Evolutionary conservation across 768 basidiomycete species (phyloP).

Genomic region (Auricularia heimuer): DNA sequence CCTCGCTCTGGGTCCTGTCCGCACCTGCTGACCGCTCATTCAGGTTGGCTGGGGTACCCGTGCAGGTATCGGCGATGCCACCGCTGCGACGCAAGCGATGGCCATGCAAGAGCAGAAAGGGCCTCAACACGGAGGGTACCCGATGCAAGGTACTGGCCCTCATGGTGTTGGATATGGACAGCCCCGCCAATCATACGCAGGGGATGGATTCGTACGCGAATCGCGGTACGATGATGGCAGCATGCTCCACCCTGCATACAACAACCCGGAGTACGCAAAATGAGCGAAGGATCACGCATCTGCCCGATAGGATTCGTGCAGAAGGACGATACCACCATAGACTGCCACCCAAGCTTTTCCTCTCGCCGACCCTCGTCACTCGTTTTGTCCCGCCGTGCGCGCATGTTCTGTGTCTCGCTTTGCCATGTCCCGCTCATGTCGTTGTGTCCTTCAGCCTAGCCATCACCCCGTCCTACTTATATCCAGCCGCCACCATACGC

Average conservation of each 20-base stretch:
- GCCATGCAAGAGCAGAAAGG: slow-evolving; percentile 16
- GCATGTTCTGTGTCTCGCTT: neutral
- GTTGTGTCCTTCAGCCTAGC: neutral
- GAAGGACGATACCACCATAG: neutral
- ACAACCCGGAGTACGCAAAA: slow-evolving; percentile 1
- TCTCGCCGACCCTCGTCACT: neutral
- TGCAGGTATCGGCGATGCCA: slow-evolving; percentile 80
- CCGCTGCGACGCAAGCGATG: slow-evolving; percentile 62
- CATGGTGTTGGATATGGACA: neutral
- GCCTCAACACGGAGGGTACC: neutral
- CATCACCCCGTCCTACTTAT: neutral
- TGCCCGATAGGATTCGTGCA: neutral
- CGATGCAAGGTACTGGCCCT: neutral
- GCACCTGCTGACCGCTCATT: neutral
- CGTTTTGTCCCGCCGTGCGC: neutral
- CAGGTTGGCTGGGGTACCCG: slow-evolving; percentile 95
- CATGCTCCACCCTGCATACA: slow-evolving; percentile 1
- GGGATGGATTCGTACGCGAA: neutral
- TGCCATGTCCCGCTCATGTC: neutral
- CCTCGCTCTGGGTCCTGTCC: neutral
- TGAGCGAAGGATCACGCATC: neutral
- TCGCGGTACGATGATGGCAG: slow-evolving; percentile 1
- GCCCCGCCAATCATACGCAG: neutral
- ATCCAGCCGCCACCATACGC: neutral
- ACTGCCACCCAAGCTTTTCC: neutral